Conservation (phyloP, 2,329 filamentous ascomycete genomes). For the Ceratocystis destructans region DNA sequence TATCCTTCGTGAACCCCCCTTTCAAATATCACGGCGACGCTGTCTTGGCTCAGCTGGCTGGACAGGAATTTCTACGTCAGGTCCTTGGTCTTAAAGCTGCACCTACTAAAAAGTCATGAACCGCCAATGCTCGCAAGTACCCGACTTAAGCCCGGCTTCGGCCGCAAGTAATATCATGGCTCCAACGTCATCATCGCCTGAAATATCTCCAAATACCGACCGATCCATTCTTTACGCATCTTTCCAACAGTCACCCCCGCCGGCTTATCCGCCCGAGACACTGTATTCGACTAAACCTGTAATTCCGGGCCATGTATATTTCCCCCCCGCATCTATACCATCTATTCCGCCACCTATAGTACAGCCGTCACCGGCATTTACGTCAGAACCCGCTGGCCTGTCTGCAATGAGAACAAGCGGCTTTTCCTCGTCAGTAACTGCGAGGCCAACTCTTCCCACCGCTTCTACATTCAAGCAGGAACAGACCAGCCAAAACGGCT, state of each 20-base stretch:
- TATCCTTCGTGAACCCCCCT: background rate
- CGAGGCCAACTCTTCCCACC: background rate
- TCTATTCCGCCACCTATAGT: background rate
- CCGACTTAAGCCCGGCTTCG: constrained; percentile 1
- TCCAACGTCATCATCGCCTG: constrained; percentile 6
- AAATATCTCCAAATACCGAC: constrained; percentile 12
- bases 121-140: constrained; percentile 10
- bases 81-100: background rate
- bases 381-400: background rate
- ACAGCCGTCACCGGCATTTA: background rate
- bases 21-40: background rate
- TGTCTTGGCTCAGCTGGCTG: background rate
- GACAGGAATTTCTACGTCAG: background rate
- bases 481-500: background rate
- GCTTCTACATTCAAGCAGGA: background rate
- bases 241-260: background rate
- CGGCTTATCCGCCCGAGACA: background rate
- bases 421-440: background rate
- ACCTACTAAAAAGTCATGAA: constrained; percentile 10
- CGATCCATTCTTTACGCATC: constrained; percentile 7
- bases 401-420: background rate
- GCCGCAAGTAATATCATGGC: constrained; percentile 1
- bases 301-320: background rate
- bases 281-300: background rate
- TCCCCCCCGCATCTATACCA: background rate